Evolutionary conservation across 2,329 filamentous ascomycete genomes (phyloP).

Genomic region (Stemphylium lycopersici): DNA sequence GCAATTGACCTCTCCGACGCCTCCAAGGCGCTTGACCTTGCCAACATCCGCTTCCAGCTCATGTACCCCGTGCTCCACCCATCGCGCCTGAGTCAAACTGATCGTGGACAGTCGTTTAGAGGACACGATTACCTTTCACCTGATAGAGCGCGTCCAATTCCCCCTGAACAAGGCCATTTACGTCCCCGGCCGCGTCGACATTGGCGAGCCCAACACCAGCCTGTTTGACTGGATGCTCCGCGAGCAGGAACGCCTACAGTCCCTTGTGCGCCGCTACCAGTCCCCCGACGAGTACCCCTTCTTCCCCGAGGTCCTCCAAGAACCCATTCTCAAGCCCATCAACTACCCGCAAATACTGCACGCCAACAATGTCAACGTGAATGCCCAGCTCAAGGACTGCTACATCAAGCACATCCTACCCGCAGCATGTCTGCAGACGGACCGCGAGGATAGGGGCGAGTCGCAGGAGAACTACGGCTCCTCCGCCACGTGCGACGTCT

Average conservation of each 20-base stretch:
- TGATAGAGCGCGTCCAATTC: conserved; percentile 98
- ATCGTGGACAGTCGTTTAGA: conserved; percentile 75
- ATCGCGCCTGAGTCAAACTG: conserved; percentile 12
- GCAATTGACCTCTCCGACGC: conserved; percentile 87
- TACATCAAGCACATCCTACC: conserved; percentile 87
- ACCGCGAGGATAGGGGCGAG: conserved; percentile 80
- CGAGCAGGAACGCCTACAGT: conserved; percentile 90
- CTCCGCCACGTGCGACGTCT: conserved; percentile 87
- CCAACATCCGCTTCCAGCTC: conserved; percentile 90
- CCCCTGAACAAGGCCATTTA: conserved; percentile 91
- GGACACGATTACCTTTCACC: conserved; percentile 95
- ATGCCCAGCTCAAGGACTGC: conserved; percentile 81
- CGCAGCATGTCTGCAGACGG: conserved; percentile 77
- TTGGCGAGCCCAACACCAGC: conserved; percentile 75
- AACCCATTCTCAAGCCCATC: conserved; percentile 84
- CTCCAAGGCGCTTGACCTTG: conserved; percentile 83
- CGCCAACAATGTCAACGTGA: conserved; percentile 88
- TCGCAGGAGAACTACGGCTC: conserved; percentile 95
- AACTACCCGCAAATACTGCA: conserved; percentile 89
- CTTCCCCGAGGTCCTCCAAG: conserved; percentile 81
- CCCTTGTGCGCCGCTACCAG: conserved; percentile 90
- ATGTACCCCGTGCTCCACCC: conserved; percentile 67
- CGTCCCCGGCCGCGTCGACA: conserved; percentile 74
- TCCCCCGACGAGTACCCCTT: conserved; percentile 97
- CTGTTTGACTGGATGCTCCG: conserved; percentile 94